phyloP scores from a whole-genome alignment of 306 rosid genomes.

The Cucurbita ficifolia region DNA sequence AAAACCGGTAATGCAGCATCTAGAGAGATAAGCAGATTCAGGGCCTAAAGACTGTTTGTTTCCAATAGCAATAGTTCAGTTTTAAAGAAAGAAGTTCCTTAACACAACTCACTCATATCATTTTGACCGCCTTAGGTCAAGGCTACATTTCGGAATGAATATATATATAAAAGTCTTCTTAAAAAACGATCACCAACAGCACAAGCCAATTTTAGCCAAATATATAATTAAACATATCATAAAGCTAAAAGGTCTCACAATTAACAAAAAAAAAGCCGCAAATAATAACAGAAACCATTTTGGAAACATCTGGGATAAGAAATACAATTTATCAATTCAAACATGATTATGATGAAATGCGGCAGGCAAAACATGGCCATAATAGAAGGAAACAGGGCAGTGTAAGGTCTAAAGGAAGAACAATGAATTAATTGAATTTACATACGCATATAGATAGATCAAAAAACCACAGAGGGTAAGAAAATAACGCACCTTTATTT shows the following conservation, averaged over 20 bases:
- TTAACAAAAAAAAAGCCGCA: neutral
- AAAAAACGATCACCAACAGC: neutral
- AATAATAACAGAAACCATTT: neutral
- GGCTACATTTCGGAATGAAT: no score
- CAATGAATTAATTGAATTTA: neutral
- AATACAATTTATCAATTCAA: neutral
- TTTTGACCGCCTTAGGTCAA: no score
- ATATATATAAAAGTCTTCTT: neutral
- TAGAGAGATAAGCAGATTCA: no score
- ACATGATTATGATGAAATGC: neutral
- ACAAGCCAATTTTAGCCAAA: neutral
- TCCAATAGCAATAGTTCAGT: no score
- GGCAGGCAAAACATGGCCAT: neutral
- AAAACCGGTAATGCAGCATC: no score
- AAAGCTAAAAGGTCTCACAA: neutral
- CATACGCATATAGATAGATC: neutral
- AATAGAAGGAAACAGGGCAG: neutral
- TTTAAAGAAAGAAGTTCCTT: no score
- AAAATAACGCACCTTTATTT: conserved; percentile 40
- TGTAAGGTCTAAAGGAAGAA: neutral
- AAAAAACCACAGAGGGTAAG: neutral
- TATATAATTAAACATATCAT: no score
- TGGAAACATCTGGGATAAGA: neutral
- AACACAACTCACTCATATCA: no score
- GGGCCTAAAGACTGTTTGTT: no score